These are phyloP conservation scores for Coccinonectria pachysandricola DNA, from an alignment of 2,329 filamentous ascomycete species.

Conservation along the genomic window DNA sequence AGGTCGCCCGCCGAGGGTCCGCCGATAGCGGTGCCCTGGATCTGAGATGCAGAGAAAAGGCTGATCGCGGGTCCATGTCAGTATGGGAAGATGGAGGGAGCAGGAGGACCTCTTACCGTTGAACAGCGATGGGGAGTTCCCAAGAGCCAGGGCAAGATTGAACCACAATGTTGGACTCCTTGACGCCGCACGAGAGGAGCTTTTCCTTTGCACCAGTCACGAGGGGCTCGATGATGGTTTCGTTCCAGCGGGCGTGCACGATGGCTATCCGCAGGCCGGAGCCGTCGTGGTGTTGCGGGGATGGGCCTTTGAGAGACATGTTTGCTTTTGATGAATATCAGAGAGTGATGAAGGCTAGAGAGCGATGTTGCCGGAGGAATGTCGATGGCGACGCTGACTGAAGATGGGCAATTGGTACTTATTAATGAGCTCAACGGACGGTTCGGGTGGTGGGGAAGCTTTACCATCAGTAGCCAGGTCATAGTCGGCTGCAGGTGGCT, in stretches of 20 bases:
- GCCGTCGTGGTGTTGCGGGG: constrained; percentile 51
- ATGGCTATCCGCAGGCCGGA: constrained; percentile 80
- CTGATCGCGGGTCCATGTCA: constrained; percentile 30
- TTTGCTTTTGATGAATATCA: too few relatives aligned
- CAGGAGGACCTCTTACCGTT: constrained; percentile 51
- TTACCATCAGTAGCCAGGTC: too few relatives aligned
- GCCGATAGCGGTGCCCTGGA: constrained; percentile 60
- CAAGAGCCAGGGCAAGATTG: constrained; percentile 90
- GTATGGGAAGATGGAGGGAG: constrained; percentile 2
- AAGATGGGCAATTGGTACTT: too few relatives aligned
- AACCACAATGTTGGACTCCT: constrained; percentile 76
- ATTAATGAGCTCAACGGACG: too few relatives aligned
- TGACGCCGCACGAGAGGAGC: constrained; percentile 69
- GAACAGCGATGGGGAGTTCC: constrained; percentile 85
- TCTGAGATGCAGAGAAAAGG: constrained; percentile 74
- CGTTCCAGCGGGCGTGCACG: constrained; percentile 94
- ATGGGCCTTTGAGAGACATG: constrained; percentile 46
- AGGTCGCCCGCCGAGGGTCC: constrained; percentile 65
- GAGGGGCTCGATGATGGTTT: constrained; percentile 74
- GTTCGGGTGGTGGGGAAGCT: too few relatives aligned
- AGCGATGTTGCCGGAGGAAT: too few relatives aligned
- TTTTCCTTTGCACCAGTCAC: constrained; percentile 70
- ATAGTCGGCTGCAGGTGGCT: too few relatives aligned
- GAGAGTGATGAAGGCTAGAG: too few relatives aligned
- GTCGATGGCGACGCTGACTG: too few relatives aligned